Base-by-base conservation (phyloP, 2,329 filamentous ascomycete genomes). In the Sporothrix sp. region DNA sequence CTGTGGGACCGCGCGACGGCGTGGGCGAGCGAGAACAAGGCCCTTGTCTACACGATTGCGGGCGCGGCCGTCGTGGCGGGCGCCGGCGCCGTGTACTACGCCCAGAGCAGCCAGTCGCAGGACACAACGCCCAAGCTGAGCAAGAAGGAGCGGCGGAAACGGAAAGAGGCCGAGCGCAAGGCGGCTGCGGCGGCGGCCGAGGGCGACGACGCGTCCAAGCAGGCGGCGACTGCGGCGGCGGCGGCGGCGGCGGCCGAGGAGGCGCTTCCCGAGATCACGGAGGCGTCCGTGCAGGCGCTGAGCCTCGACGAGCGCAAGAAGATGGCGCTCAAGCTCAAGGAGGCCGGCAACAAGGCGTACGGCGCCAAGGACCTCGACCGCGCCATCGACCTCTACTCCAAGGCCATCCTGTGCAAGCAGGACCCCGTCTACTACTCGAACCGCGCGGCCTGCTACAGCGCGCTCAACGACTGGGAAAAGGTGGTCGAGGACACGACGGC, bases 391-490 rank as follows among this genome's bases (percentile, higher is more conserved):
- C 81, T 98, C 32, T 98, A 98, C 71, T 87, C 87, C 58, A 87
- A 95, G 72, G 93, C 93, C 46, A 95, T 98, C 61, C 73, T 97
- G 47, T 97, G 93, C 84, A 95, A 93, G 72, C 85, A 90, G 52
- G 93, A 98, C 63, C 89, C 93, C 28, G 90, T 98, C 66, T 98
- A 93, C 76, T 98, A 94, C 78, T 97, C 93, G 57, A 98, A 98
- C 77, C 85, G 93, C 61, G 93, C 93, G 52, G 93, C 93, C 50
- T 98, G 93, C 77, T 94, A 89, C 73, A 97, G 95, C 66, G 89
- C 93, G 58, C 81, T 93, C 64, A 82, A 81, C 58, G 79, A 95
- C 61, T 98, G 91, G 89, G 85, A 94, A 45, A 91, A 93, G 74
- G 93, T 97, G 52, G 85, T 98, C 56, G 91, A 95, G 62, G 93